A percentile compares a stretch with the other conserved stretches of the same genome.
These are phyloP conservation scores for Nakazawaea molendinolei DNA, from an alignment of 805 yeast species.

Conservation along the genomic window DNA sequence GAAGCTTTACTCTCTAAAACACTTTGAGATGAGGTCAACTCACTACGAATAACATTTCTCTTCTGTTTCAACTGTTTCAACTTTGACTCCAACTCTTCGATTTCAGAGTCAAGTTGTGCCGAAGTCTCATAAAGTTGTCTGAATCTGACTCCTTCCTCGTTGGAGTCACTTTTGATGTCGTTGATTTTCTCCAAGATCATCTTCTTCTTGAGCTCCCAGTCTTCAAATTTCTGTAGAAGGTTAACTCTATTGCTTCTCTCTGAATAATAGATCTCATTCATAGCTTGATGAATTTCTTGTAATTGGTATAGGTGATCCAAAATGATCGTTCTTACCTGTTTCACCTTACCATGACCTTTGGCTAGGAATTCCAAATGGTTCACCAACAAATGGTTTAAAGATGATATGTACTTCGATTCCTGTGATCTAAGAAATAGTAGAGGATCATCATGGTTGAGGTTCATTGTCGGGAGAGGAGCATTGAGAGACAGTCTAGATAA, in stretches of 20 bases:
- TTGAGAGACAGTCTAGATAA: no score
- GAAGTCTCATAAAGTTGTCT: constrained; percentile 28
- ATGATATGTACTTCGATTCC: constrained; percentile 20
- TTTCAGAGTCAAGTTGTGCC: constrained; percentile 29
- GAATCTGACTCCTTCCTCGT: constrained; percentile 36
- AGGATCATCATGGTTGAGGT: constrained; percentile 20
- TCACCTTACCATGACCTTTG: constrained; percentile 29
- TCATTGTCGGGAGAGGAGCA: constrained; percentile 10
- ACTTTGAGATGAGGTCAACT: constrained; percentile 40
- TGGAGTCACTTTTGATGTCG: constrained; percentile 31
- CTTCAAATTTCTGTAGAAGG: constrained; percentile 25
- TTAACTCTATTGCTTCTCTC: constrained; percentile 26
- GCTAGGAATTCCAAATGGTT: constrained; percentile 24
- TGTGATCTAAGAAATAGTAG: constrained; percentile 26
- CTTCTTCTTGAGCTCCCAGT: constrained; percentile 34
- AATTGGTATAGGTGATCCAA: constrained; percentile 24
- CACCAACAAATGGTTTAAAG: constrained; percentile 19
- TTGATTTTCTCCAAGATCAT: constrained; percentile 29
- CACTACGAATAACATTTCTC: constrained; percentile 27
- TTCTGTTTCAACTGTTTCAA: constrained; percentile 28
- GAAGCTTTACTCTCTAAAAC: constrained; percentile 43
- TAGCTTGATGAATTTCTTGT: constrained; percentile 35
- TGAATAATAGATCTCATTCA: constrained; percentile 37
- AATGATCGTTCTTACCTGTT: constrained; percentile 23
- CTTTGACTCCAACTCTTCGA: constrained; percentile 29